Base-by-base conservation (phyloP, 116 monocot genomes). In the Posidonia oceanica region DNA sequence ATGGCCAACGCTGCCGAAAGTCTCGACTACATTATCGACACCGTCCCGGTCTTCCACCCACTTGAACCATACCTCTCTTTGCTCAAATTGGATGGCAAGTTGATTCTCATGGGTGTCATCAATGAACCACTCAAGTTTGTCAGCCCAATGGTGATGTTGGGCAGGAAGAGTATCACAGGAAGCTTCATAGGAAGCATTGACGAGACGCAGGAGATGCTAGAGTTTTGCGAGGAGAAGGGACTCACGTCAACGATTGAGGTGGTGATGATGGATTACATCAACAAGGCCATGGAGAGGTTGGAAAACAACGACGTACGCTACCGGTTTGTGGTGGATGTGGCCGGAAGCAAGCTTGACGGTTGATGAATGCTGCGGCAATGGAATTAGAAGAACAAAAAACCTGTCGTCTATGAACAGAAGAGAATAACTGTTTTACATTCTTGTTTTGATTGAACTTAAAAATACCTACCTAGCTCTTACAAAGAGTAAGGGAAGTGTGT, bases 301-400 rank as follows among this genome's bases (percentile, higher is more conserved):
- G 97, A 89, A 48, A 82, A 76, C 56, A 97, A 97, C 55, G 97
- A 97, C 52, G 97, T 97, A 11, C 73, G 93, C n/a, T 97, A 97
- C 72, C 77, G 97, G 13, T 97, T 97, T 37, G 97, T 97, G 4
- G 80, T 97, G 3, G 93, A 97, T 38, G 97, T 97, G 20, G 97
- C 87, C 0, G 83, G 78, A 18, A 88, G 90, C 85, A 80, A 72
- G 5, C 64, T 69, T 52, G 65, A 63, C 54, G 52, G 36, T 7
- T 68, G 41, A 65, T 29, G 14, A 23, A 29, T 58, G 17, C 57
- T 20, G 6, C 29, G 1, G 1, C 29, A 29, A 29, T 29, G 1
- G 1, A 29, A 29, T 29, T 29, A 29, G 29, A 29, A 29, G 29
- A 29, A 29, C 29, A 29, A 29, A 29, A 29, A 29, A 29, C 1